Conservation (phyloP, 2,329 filamentous ascomycete species). For the Cytospora leucostoma region DNA sequence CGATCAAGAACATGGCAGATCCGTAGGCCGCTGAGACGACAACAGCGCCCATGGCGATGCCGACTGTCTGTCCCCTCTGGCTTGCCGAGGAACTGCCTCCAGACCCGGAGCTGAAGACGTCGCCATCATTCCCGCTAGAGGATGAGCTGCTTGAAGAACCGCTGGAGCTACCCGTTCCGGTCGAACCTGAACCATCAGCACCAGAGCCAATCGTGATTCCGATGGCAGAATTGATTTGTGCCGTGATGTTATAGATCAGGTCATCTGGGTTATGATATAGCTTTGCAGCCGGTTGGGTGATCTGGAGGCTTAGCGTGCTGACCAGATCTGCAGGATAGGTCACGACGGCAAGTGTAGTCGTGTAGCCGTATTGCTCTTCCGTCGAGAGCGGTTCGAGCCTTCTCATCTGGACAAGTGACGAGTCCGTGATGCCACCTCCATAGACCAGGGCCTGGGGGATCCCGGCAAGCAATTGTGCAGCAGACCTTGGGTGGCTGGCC, state of each 20-base stretch:
- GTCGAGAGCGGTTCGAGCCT: conserved; percentile 79
- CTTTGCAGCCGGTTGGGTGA: conserved; percentile 66
- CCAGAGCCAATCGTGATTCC: conserved; percentile 57
- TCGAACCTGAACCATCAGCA: conserved; percentile 42
- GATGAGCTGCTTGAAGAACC: conserved; percentile 39
- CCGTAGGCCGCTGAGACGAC: conserved; percentile 84
- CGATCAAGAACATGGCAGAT: conserved; percentile 91
- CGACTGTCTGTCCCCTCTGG: conserved; percentile 63
- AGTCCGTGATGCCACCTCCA: conserved; percentile 56
- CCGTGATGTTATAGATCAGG: conserved; percentile 72
- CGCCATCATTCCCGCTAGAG: conserved; percentile 35
- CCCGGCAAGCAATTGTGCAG: conserved; percentile 81
- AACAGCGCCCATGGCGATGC: conserved; percentile 75
- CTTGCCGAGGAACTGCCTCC: conserved; percentile 52
- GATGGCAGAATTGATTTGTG: conserved; percentile 82
- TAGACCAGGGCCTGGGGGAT: conserved; percentile 71
- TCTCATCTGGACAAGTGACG: conserved; percentile 63
- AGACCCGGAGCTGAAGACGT: conserved; percentile 36
- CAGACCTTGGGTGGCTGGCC: conserved; percentile 67
- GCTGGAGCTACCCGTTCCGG: conserved; percentile 42
- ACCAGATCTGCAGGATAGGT: conserved; percentile 49
- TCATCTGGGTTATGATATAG: conserved; percentile 70
- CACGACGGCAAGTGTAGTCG: conserved; percentile 71
- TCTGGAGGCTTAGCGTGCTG: conserved; percentile 25
- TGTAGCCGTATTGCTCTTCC: conserved; percentile 66